Conservation (phyloP, 75 land plant genomes). For the Cupressus sempervirens region DNA sequence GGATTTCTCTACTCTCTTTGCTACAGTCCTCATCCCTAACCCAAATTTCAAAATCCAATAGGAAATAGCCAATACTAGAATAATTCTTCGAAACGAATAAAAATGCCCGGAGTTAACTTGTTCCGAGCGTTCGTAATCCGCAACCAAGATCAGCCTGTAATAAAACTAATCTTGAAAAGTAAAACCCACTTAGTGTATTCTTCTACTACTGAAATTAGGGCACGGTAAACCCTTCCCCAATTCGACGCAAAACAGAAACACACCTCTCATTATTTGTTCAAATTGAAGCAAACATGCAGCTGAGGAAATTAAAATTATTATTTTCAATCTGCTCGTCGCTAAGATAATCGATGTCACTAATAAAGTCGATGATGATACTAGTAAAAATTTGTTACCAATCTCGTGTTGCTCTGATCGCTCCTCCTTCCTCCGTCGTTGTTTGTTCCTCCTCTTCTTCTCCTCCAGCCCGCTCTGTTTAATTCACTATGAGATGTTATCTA, state of each 20-base stretch:
- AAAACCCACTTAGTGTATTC: neutral
- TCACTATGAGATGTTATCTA: neutral
- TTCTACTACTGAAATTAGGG: neutral
- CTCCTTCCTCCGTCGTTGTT: neutral
- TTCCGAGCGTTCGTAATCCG: neutral
- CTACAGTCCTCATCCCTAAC: neutral
- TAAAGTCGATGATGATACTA: neutral
- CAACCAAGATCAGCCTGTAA: neutral
- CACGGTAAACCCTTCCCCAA: neutral
- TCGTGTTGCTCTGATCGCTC: neutral
- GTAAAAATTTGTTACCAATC: neutral
- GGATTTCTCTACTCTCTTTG: neutral
- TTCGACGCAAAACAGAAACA: neutral
- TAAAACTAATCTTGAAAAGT: neutral
- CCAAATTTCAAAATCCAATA: neutral
- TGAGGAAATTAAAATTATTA: no score
- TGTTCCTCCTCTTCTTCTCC: neutral
- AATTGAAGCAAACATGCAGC: neutral
- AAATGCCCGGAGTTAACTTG: neutral
- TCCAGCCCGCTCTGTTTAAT: neutral
- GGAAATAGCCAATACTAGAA: neutral
- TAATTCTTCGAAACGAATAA: neutral
- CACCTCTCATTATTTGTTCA: neutral
- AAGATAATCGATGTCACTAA: neutral
- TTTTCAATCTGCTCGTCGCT: neutral